These are phyloP conservation scores for Kodamaea leandrae DNA, from an alignment of 805 yeast species.

Conservation along the genomic window DNA sequence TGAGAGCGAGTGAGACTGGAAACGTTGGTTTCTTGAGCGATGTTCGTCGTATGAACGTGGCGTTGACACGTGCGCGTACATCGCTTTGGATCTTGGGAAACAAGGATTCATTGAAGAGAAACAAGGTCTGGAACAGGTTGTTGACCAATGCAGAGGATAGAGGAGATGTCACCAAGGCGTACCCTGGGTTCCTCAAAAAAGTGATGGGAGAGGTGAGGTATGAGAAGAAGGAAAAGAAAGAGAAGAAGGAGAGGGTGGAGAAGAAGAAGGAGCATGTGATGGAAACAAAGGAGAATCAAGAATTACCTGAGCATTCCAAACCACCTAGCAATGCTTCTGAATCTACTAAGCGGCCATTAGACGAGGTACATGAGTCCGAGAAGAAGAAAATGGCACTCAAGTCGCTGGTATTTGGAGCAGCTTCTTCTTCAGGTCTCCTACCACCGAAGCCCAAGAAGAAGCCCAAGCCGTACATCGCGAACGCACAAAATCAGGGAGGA, in stretches of 20 bases:
- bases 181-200: conserved; percentile 32
- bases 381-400: background rate
- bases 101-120: conserved; percentile 57
- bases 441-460: background rate
- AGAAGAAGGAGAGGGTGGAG: background rate
- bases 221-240: background rate
- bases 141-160: conserved; percentile 63
- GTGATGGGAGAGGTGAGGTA: background rate
- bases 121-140: conserved; percentile 71
- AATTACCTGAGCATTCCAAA: too few species aligned
- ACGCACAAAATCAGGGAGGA: too few species aligned
- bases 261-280: background rate
- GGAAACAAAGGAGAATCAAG: too few species aligned
- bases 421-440: background rate
- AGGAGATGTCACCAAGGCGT: conserved; percentile 28
- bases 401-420: conserved; percentile 1
- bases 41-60: conserved; percentile 94
- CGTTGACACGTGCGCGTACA: conserved; percentile 87
- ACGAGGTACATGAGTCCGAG: background rate
- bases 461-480: conserved; percentile 4
- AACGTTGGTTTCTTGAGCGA: conserved; percentile 88
- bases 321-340: too few species aligned
- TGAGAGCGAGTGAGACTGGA: conserved; percentile 70
- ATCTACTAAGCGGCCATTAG: too few species aligned
- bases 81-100: conserved; percentile 93